Evolutionary conservation across 106 monocot genomes (phyloP).

Genomic region (Phalaenopsis equestris): DNA sequence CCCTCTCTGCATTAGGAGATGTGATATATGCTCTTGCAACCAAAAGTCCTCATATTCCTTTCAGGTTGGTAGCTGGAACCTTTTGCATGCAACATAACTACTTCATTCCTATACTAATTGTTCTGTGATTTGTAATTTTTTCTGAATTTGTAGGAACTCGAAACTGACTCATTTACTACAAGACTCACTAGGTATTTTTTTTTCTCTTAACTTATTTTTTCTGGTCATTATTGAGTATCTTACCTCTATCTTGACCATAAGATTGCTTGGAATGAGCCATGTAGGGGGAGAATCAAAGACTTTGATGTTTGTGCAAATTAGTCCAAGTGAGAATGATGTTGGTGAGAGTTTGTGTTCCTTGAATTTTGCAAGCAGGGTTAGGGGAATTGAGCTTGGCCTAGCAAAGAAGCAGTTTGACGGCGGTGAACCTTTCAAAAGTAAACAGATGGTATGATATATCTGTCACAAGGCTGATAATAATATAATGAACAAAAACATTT

Average conservation of each 20-base stretch:
- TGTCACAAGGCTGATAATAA: not conserved
- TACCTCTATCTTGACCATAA: not conserved
- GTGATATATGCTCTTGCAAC: conserved; percentile 93
- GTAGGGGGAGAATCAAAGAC: conserved; percentile 90
- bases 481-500: not conserved
- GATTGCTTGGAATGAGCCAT: conserved; percentile 6
- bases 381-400: conserved; percentile 85
- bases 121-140: conserved; percentile 4
- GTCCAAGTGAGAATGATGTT: conserved; percentile 74
- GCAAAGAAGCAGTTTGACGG: conserved; percentile 80
- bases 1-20: conserved; percentile 94
- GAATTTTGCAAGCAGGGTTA: conserved; percentile 93
- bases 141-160: conserved; percentile 58
- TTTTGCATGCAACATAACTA: conserved; percentile 6
- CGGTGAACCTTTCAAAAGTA: conserved; percentile 52
- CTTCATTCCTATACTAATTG: not conserved
- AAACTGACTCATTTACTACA: conserved; percentile 92
- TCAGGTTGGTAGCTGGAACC: conserved; percentile 37
- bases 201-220: not conserved
- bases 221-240: not conserved
- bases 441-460: conserved; percentile 44
- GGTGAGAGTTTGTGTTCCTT: conserved; percentile 83
- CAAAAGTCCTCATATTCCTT: conserved; percentile 86
- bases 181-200: conserved; percentile 72
- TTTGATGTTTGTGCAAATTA: conserved; percentile 92